Base-by-base conservation (phyloP, 768 basidiomycete species). In the Nidularia pulvinata region DNA sequence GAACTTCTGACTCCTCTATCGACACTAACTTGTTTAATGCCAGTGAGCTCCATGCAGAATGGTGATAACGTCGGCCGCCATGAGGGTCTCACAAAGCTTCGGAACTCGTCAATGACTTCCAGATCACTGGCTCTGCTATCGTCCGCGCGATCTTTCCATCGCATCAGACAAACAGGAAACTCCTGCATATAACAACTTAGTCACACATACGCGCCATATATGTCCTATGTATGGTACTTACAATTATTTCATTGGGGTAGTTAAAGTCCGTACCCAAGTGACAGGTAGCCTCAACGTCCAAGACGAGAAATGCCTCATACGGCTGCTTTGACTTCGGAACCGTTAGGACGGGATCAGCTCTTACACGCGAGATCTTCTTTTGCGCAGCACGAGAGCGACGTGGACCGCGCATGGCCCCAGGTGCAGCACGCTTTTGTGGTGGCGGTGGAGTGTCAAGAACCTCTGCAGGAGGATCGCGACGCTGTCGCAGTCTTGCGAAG, bases 231-330 rank as follows among this genome's bases (percentile, higher is more conserved):
- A 52, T 36, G 44, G 45, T 52, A 80, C 88, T 64, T 66, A 92
- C 96, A 57, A 98, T 97, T 52, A 98, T 95, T 72, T 98, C 96
- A 69, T 97, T 97, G 2, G 95, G 91, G 71, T 86, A 96, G 51
- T 87, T 82, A 58, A 93, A 91, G 61, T 80, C 79, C 34, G 83
- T 79, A 36, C 87, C 89, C 60, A 67, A 68, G 44, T 79, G 65
- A 61, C 93, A 95, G 2, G 93, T 95, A 10, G 86, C 93, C 66
- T 95, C 93, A 49, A 95, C 88, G 61, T 98, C 95, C 52, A 96
- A 77, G 35, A 97, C 88, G 14, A 97, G 82, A 63, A 93, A 93
- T 4, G 82, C 84, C 46, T 94, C 91, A 62, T 83, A 90, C 0
- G 82, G 67, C 55, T 82, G 80, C 49, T 68, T 70, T 30, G 62